Evolutionary conservation across 768 basidiomycete species (phyloP), one percentile per base, ranked within the genome.

Genomic region (Russula abietina): DNA sequence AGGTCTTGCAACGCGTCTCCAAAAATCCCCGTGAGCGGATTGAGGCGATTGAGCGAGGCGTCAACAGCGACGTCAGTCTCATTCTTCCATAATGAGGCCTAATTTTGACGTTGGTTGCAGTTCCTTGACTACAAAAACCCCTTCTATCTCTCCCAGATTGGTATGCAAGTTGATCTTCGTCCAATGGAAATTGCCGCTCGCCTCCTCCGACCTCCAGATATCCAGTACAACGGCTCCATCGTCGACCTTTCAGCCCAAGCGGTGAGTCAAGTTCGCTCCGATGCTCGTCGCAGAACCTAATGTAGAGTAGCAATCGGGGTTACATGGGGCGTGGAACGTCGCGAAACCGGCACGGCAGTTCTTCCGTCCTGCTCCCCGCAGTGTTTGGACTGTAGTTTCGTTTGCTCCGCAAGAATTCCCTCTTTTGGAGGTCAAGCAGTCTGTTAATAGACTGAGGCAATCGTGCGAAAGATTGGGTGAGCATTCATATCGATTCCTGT

Each of bases 121-220:
- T 66, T 68, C 59, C 61, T 68, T 16, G 62, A 67, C 26, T 68
- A 68, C 53, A 41, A 38, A 10, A 56, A 58, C 26, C 66, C 67
- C 4, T 58, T 61, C 2, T 68, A 55, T 36, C 52, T 68, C 43
- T 54, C 57, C 9, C 57, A 61, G 57, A 62, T 61, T 19, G 65
- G 61, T 4, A 67, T 68, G 61, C 36, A 58, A 19, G 50, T 68
- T 28, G 57, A 57, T 19, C 53, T 56, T 30, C 49, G n/a, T 26
- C 65, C 67, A 1, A 54, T 63, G 41, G 55, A 58, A 26, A 65
- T 61, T 4, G 32, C 49, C 2, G 67, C 60, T 32, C 60, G 65
- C 4, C 32, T 66, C 14, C 60, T 67, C 24, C 43, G 17, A 3
- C 57, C 67, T 9, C 67, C 67, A 2, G 55, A 57, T 24, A 66